Evolutionary conservation across 2,329 filamentous ascomycete species (phyloP), one percentile per base, ranked within the genome.

Genomic region (Fusarium sp.): DNA sequence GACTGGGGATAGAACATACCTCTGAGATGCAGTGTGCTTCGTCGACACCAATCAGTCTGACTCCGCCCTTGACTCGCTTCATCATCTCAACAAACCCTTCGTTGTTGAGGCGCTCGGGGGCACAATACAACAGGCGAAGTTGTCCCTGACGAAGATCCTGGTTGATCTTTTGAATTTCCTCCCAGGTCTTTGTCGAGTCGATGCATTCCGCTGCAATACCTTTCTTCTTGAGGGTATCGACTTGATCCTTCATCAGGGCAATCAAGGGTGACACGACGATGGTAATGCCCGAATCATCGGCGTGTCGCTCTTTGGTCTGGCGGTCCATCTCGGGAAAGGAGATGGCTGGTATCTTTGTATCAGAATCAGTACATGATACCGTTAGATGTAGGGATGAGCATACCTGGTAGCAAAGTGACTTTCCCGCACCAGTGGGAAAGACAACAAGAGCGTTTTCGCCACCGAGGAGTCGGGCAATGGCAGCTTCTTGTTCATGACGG

Each of bases 191-290:
- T 5, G 79, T 83, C 0, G 84, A 87, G 65, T 87, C 83, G 10
- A 86, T 72, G 7, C 79, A 80, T 3, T 83, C 84, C 9, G 84
- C 85, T 9, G 78, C 66, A 9, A 87, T 79, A 1, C 80, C 80
- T 25, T 78, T 77, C 9, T 75, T 75, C 42, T 77, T 73, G 17
- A 87, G 73, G 2, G 80, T 79, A 61, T 87, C 84, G 1, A 85
- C 82, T 61, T 87, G 84, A 57, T 87, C 84, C 65, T 86, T 86
- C 83, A 86, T 86, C 49, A 86, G 66, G 2, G 82, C 82, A 47
- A 86, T 82, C 4, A 86, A 71, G 0, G 83, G 83, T 0, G 82
- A 86, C 2, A 85, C 81, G 3, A 86, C 81, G 6, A 86, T 76
- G 1, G 82, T 85, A 58, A 85, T 79, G 6, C 82, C 85, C 10